These are phyloP conservation scores for Candida broadrunensis DNA, from an alignment of 805 yeast species.

Conservation along the genomic window DNA sequence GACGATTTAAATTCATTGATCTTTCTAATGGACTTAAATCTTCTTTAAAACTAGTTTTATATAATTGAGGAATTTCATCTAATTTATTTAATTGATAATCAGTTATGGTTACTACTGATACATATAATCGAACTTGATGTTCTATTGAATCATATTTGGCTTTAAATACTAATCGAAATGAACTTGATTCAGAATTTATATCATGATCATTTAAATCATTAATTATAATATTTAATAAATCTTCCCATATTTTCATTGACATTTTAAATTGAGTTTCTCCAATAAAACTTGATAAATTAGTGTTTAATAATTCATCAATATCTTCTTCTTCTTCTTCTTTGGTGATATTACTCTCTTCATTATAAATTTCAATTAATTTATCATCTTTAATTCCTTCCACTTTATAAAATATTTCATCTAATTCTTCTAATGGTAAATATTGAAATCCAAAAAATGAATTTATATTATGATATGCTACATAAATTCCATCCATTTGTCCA, in stretches of 20 bases:
- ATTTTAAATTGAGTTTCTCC: constrained; percentile 69
- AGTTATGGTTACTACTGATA: constrained; percentile 28
- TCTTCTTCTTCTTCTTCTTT: constrained; percentile 1
- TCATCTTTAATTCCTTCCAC: background rate
- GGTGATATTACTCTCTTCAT: constrained; percentile 12
- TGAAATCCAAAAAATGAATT: constrained; percentile 83
- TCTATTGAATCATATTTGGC: constrained; percentile 5
- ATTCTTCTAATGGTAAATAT: constrained; percentile 70
- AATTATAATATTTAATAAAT: constrained; percentile 23
- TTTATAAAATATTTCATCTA: constrained; percentile 50
- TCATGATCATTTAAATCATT: constrained; percentile 18
- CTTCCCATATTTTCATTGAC: constrained; percentile 51
- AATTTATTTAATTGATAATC: constrained; percentile 17
- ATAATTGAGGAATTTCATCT: constrained; percentile 18
- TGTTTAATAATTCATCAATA: constrained; percentile 21
- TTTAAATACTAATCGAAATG: constrained; percentile 27
- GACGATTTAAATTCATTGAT: constrained; percentile 18
- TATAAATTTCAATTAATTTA: background rate
- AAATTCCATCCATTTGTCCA: constrained; percentile 96
- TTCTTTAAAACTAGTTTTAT: constrained; percentile 30
- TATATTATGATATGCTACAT: constrained; percentile 86
- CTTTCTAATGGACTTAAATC: constrained; percentile 21
- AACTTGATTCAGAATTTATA: constrained; percentile 7
- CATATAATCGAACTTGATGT: constrained; percentile 16
- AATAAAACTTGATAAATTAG: constrained; percentile 41